These are phyloP conservation scores for Hirsutella rhossiliensis DNA, from an alignment of 2,329 filamentous ascomycete genomes.

Conservation along the genomic window DNA sequence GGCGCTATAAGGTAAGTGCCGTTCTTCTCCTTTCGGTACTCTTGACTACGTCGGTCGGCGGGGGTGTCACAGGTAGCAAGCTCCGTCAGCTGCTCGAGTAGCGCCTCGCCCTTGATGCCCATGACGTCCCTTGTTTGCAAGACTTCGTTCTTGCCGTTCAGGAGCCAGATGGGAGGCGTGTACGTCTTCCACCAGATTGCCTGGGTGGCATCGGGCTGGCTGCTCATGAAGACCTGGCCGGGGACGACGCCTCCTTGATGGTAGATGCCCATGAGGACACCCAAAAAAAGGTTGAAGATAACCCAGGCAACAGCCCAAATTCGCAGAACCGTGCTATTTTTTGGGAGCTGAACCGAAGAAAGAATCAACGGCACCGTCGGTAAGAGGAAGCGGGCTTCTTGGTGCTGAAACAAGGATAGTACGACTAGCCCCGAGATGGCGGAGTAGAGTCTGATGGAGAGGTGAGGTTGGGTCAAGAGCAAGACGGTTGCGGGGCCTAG, in stretches of 20 bases:
- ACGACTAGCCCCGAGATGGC: slow-evolving; percentile 59
- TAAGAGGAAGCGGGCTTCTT: slow-evolving; percentile 68
- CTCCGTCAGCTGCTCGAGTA: slow-evolving; percentile 46
- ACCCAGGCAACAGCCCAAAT: slow-evolving; percentile 53
- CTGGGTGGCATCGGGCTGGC: slow-evolving; percentile 54
- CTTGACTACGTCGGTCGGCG: slow-evolving; percentile 39
- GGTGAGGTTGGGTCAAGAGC: slow-evolving; percentile 43
- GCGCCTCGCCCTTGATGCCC: slow-evolving; percentile 49
- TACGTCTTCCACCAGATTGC: slow-evolving; percentile 83
- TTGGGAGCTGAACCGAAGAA: slow-evolving; percentile 58
- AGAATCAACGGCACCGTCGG: slow-evolving; percentile 67
- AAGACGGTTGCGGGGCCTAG: slow-evolving; percentile 58
- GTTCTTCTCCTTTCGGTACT: slow-evolving; percentile 48
- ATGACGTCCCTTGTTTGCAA: slow-evolving; percentile 63
- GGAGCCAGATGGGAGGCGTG: slow-evolving; percentile 67
- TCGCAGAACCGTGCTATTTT: slow-evolving; percentile 32
- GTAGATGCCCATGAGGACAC: slow-evolving; percentile 66
- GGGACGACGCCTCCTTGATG: slow-evolving; percentile 72
- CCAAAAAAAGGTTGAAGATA: slow-evolving; percentile 55
- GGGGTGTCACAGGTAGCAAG: slow-evolving; percentile 52
- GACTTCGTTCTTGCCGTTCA: slow-evolving; percentile 63
- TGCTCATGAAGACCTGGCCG: slow-evolving; percentile 62
- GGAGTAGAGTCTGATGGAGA: slow-evolving; percentile 55
- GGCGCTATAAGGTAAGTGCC: slow-evolving; percentile 64
- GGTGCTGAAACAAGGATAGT: slow-evolving; percentile 64